Evolutionary conservation across 2,329 filamentous ascomycete genomes (phyloP), one percentile per base, ranked within the genome.

Genomic region (Moelleriella libera): DNA sequence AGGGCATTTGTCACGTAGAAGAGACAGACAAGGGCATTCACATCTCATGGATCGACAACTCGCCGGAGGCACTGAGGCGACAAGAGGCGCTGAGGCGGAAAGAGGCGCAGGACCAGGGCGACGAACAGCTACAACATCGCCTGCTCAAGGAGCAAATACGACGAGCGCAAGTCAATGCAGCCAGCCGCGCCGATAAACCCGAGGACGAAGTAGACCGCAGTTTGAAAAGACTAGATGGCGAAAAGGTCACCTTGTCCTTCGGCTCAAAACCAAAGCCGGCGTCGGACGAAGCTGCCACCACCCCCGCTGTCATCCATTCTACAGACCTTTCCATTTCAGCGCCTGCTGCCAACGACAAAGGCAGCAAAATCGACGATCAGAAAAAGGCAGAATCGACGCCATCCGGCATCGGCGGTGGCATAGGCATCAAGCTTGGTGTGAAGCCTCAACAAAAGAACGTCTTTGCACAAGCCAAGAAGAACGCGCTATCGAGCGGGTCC

Each of bases 11-110:
- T 57, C 74, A 86, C 31, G 89, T 97, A 0, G 88, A 97, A 63
- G 90, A 97, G 63, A 87, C 82, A 41, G 79, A 80, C 5, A 90
- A 95, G 63, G 92, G 87, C 0, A 57, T 97, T 41, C 84, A 88
- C 57, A 81, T 98, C 47, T 74, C 83, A 1, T 98, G 89, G 86
- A 82, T 96, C 49, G 90, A 98, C 59, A 88, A 90, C 57, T 89
- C 83, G 37, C 87, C 88, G 0, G 90, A 95, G 48, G 87, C 88
- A 1, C 67, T 97, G 53, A 74, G 79, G 55, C 70, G 89, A 45
- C 79, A 86, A 52, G 90, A 96, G 54, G 87, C 87, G 30, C 72
- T 96, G 45, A 71, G 82, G 54, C 81, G 83, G 60, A 90, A 88
- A 63, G 89, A 96, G 63, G 77, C 85, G 48, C 82, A 89, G 63